Percentiles rank a stretch among this genome's conserved stretches.
These are phyloP conservation scores for Coemansia sp. DNA, from an alignment of 192 early-diverging fungal species.

Conservation along the genomic window DNA sequence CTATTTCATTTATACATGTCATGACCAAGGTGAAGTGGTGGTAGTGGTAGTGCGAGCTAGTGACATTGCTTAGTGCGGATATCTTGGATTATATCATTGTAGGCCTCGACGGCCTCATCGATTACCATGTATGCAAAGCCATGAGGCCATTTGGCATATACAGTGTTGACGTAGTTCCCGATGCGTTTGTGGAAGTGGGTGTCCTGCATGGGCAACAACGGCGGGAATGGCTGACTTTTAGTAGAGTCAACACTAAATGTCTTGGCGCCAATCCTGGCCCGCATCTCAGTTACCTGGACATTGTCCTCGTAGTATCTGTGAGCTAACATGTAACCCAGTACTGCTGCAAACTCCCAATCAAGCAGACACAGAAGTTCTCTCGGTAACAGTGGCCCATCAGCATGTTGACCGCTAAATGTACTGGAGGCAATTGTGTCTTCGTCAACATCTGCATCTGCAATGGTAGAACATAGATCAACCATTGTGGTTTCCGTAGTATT, in stretches of 20 bases:
- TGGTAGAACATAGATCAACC: slow-evolving; percentile 8
- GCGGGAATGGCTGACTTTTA: slow-evolving; percentile 33
- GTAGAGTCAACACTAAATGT: slow-evolving; percentile 28
- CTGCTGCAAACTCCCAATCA: slow-evolving; percentile 54
- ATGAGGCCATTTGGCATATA: slow-evolving; percentile 38
- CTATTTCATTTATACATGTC: not conserved
- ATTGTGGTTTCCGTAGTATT: not conserved
- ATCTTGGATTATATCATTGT: slow-evolving; percentile 40
- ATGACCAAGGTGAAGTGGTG: not conserved
- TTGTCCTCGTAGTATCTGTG: slow-evolving; percentile 24
- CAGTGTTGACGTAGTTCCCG: slow-evolving; percentile 14
- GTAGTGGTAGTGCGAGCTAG: not conserved
- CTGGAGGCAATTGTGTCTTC: slow-evolving; percentile 7
- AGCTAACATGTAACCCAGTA: slow-evolving; percentile 37
- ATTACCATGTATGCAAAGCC: slow-evolving; percentile 53
- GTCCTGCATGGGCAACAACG: slow-evolving; percentile 30
- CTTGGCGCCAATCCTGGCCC: slow-evolving; percentile 30
- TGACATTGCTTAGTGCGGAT: slow-evolving; percentile 10
- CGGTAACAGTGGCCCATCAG: slow-evolving; percentile 6
- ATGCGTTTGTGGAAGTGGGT: slow-evolving; percentile 34
- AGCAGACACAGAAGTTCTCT: slow-evolving; percentile 31
- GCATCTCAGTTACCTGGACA: slow-evolving; percentile 15
- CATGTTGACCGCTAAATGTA: not conserved
- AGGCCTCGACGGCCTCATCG: slow-evolving; percentile 40
- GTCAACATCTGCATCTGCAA: slow-evolving; percentile 5